Conservation (phyloP, 116 monocot species). For the Papilionanthe hybrid region DNA sequence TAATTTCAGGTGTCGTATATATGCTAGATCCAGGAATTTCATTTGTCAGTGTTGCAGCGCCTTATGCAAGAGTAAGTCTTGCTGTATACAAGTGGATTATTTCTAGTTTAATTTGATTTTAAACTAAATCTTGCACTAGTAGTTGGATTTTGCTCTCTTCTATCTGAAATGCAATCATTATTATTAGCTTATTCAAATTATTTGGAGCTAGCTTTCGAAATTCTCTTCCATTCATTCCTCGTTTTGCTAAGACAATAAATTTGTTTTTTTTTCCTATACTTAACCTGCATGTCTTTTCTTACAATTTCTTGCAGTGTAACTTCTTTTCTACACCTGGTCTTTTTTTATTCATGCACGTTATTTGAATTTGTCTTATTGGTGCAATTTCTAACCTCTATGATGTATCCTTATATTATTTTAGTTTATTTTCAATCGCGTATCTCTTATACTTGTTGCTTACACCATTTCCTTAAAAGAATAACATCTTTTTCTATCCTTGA, state of each 20-base stretch:
- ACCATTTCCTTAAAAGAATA: background rate
- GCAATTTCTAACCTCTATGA: background rate
- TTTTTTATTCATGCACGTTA: too few species aligned
- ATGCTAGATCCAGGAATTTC: conserved; percentile 80
- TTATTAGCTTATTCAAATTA: background rate
- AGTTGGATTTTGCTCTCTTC: background rate
- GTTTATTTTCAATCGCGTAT: background rate
- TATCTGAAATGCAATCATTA: background rate
- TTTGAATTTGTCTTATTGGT: too few species aligned
- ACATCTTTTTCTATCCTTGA: too few species aligned
- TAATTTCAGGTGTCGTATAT: conserved; percentile 62
- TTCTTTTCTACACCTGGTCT: background rate
- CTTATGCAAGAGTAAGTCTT: conserved; percentile 66
- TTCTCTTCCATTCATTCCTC: background rate
- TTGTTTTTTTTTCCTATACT: background rate
- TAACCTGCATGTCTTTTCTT: background rate
- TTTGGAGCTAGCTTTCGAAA: background rate
- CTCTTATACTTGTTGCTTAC: background rate
- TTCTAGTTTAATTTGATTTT: background rate
- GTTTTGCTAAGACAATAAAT: background rate
- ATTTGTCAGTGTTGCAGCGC: conserved; percentile 74
- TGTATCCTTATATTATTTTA: background rate
- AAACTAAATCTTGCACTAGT: background rate
- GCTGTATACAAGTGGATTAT: background rate
- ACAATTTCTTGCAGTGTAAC: background rate